A percentile compares a stretch with the other conserved stretches of the same genome.
Conservation (phyloP, 306 rosid genomes). For the Arachis hypogaea region DNA sequence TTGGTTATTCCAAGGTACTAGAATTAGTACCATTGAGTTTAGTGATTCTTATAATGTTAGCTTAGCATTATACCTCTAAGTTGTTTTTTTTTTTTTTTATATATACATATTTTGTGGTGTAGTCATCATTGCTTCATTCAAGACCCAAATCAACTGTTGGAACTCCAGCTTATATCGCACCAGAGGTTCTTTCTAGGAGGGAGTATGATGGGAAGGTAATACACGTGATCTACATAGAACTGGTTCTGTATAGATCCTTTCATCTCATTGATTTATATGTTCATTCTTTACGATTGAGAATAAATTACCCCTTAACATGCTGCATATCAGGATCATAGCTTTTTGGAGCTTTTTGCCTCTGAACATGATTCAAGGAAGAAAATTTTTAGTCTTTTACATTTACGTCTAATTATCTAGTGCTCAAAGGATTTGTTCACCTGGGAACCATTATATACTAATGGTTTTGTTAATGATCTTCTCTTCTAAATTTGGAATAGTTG, state of each 20-base stretch:
- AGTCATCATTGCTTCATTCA: constrained; percentile 78
- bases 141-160: constrained; percentile 80
- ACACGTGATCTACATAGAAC: background rate
- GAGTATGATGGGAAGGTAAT: constrained; percentile 81
- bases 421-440: constrained; percentile 18
- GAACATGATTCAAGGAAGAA: constrained; percentile 19
- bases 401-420: background rate
- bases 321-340: background rate
- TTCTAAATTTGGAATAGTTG: constrained; percentile 46
- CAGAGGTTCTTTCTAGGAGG: constrained; percentile 73
- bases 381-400: constrained; percentile 4
- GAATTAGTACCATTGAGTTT: background rate
- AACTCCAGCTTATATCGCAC: constrained; percentile 81
- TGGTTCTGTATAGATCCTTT: constrained; percentile 18
- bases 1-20: constrained; percentile 74
- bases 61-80: background rate
- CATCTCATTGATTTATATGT: constrained; percentile 9
- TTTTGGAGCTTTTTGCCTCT: constrained; percentile 16
- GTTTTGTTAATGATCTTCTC: constrained; percentile 11
- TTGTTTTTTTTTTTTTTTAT: background rate
- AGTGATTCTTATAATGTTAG: constrained; percentile 4
- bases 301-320: background rate
- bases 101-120: constrained; percentile 5
- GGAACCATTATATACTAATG: constrained; percentile 17
- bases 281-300: background rate